Evolutionary conservation across 352 stramenopile genomes (phyloP), one percentile per base, ranked within the genome.

Genomic region (Pythium oligandrum): DNA sequence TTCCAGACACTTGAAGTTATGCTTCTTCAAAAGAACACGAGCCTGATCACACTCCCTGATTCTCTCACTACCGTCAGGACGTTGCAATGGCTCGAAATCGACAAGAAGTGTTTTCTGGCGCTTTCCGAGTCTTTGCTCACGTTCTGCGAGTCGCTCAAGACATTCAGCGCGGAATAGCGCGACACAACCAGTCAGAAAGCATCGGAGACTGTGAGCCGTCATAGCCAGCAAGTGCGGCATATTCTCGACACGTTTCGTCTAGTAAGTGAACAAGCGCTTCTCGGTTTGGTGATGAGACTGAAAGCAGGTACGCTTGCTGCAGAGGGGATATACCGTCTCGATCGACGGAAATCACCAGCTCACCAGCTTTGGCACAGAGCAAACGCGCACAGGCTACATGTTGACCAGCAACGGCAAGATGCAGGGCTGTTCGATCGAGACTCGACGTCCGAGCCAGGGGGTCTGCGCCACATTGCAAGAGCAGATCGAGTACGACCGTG

Each of bases 51-150:
- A 4, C 59, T 86, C 2, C 71, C 75, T 26, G 44, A 38, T 0
- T 55, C 49, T 9, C 36, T 86, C 3, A 61, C 45, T 12, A 43
- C 53, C 4, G 48, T 82, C 1, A 44, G 49, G 7, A 55, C 17
- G 4, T 57, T 86, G 1, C 39, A 61, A 35, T 62, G 70, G 46
- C 60, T 86, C 0, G 64, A 69, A 7, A 49, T 86, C 17, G 75
- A 86, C 46, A 83, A 80, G 53, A 45, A 44, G 6, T 82, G 71
- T 43, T 80, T 86, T 51, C 58, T 86, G 36, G 70, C 48, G 3
- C 45, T 86, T 32, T 38, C 65, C 6, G 59, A 68, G 1, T 48
- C 62, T 5, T 46, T 70, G 31, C 64, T 78, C 5, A 49, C 34
- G 0, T 86, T 75, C 46, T 86, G 75, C 39, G 63, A 76, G 48